Conservation (phyloP, 2,329 filamentous ascomycete genomes). For the Daldinia eschscholtzii region DNA sequence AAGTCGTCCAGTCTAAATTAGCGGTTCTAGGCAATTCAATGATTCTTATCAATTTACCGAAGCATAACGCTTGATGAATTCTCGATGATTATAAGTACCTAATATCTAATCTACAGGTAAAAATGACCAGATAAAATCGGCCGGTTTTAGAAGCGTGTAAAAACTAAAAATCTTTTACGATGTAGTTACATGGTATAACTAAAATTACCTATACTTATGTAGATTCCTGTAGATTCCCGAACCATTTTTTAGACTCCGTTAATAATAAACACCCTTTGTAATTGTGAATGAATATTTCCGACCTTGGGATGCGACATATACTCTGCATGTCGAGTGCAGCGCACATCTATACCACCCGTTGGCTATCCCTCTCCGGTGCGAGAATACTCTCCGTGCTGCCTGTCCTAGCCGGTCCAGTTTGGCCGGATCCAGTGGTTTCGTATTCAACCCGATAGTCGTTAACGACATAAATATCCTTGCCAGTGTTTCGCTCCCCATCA, state of each 20-base stretch:
- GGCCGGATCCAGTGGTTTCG: neutral
- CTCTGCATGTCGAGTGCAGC: neutral
- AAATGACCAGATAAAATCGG: too few species aligned
- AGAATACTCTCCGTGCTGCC: constrained; percentile 20
- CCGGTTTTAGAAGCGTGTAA: too few species aligned
- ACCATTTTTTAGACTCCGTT: neutral
- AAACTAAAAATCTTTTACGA: too few species aligned
- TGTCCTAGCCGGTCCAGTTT: neutral
- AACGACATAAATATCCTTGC: constrained; percentile 4
- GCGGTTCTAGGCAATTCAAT: too few species aligned
- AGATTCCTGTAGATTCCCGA: neutral
- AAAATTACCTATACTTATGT: too few species aligned
- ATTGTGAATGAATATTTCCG: neutral
- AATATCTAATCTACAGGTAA: too few species aligned
- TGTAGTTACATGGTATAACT: too few species aligned
- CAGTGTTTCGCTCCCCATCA: neutral
- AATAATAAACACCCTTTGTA: neutral
- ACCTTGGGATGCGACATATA: neutral
- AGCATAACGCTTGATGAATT: too few species aligned
- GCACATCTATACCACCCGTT: neutral
- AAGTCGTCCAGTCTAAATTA: too few species aligned
- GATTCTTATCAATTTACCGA: too few species aligned
- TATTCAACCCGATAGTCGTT: constrained; percentile 18
- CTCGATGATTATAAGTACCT: too few species aligned
- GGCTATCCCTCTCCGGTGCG: neutral